Evolutionary conservation across 805 yeast species (phyloP).

Genomic region (Yarrowia yakushimensis): DNA sequence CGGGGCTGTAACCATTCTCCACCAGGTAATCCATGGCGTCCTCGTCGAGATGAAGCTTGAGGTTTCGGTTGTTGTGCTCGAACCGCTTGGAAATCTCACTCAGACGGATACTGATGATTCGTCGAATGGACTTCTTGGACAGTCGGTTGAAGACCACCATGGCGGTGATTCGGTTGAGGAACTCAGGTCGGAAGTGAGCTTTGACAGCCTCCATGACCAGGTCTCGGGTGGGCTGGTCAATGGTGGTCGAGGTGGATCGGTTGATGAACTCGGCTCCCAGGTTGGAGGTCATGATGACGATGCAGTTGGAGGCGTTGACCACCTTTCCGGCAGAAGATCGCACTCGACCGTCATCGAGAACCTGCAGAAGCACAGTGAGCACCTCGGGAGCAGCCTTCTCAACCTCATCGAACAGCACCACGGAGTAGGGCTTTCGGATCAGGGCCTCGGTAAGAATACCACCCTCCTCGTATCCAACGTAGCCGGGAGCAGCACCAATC

Average conservation of each 20-base stretch:
- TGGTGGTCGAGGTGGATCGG: constrained; percentile 53
- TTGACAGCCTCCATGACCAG: constrained; percentile 80
- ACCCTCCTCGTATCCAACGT: constrained; percentile 96
- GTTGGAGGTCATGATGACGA: constrained; percentile 94
- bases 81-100: constrained; percentile 83
- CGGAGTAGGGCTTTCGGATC: constrained; percentile 89
- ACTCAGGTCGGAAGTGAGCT: constrained; percentile 94
- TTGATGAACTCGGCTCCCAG: constrained; percentile 90
- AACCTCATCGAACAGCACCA: constrained; percentile 93
- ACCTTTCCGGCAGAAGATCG: constrained; percentile 93
- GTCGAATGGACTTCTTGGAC: constrained; percentile 84
- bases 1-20: constrained; percentile 82
- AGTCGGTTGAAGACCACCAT: constrained; percentile 90
- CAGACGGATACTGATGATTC: constrained; percentile 84
- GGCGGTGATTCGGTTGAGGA: constrained; percentile 90
- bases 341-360: constrained; percentile 94
- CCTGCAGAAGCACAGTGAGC: constrained; percentile 82
- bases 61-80: constrained; percentile 73
- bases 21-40: constrained; percentile 80
- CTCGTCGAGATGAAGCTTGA: constrained; percentile 67
- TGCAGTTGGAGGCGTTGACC: constrained; percentile 87
- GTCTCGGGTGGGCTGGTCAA: constrained; percentile 66
- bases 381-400: constrained; percentile 99
- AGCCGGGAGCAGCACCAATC: constrained; percentile 96
- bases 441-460: constrained; percentile 93